Conservation (phyloP, 1,284 basidiomycete species). For the Lignosus rhinocerotis region DNA sequence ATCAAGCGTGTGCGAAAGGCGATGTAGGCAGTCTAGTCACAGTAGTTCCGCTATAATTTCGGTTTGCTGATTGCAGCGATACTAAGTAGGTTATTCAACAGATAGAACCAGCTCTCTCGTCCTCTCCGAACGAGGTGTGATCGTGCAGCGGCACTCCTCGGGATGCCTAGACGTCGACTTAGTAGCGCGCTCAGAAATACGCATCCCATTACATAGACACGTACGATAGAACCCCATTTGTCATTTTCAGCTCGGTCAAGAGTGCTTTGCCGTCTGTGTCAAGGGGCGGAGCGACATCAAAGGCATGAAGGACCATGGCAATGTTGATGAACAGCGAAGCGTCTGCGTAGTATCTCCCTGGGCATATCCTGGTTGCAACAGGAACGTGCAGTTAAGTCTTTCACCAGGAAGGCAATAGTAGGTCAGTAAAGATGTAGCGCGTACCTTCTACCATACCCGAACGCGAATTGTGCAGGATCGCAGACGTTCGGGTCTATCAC, state of each 20-base stretch:
- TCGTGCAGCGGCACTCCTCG: constrained; percentile 1
- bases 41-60: background rate
- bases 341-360: constrained; percentile 15
- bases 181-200: background rate
- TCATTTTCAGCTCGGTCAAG: background rate
- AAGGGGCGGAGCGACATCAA: constrained; percentile 1
- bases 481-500: constrained; percentile 6
- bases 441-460: constrained; percentile 27
- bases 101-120: background rate
- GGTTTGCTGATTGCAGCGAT: background rate
- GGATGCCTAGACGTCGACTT: background rate
- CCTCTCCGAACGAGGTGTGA: background rate
- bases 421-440: background rate
- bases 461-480: constrained; percentile 12
- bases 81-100: background rate
- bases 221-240: constrained; percentile 3
- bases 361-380: constrained; percentile 12
- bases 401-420: background rate
- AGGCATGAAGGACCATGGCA: constrained; percentile 8
- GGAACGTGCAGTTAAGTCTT: background rate
- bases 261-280: background rate
- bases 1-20: too few relatives aligned
- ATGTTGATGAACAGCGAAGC: constrained; percentile 11
- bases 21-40: too few relatives aligned
- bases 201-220: background rate